Conservation (phyloP, 1,284 basidiomycete genomes). For the Cutaneotrichosporon sp. region DNA sequence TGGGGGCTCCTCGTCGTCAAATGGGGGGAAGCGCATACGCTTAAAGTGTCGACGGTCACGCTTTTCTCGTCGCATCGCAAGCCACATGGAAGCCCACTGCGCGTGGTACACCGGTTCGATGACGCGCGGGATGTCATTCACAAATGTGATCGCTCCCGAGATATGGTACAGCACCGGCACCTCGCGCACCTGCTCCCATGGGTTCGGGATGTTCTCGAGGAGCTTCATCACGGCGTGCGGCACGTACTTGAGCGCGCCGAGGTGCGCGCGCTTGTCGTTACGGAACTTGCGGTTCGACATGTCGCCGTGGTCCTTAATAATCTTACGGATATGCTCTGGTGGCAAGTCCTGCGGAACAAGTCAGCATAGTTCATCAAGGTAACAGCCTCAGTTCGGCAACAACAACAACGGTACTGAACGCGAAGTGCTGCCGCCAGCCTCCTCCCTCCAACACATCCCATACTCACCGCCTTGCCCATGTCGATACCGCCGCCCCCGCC, state of each 20-base stretch:
- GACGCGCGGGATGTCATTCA: conserved; percentile 94
- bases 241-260: conserved; percentile 97
- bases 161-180: conserved; percentile 96
- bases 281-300: conserved; percentile 96
- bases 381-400: not conserved
- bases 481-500: conserved; percentile 49
- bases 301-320: conserved; percentile 95
- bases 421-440: too few species aligned
- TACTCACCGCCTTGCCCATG: conserved; percentile 48
- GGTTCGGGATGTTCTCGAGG: conserved; percentile 97
- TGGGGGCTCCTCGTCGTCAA: conserved; percentile 98
- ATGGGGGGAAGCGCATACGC: conserved; percentile 99
- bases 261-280: conserved; percentile 97
- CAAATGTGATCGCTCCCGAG: conserved; percentile 99
- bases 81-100: conserved; percentile 99
- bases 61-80: conserved; percentile 98
- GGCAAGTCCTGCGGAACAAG: conserved; percentile 38
- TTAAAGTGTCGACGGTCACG: conserved; percentile 98
- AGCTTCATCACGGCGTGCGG: conserved; percentile 99
- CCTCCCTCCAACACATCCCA: too few species aligned
- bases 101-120: conserved; percentile 98
- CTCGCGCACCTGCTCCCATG: conserved; percentile 99
- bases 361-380: conserved; percentile 8
- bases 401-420: not conserved
- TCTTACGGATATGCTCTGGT: conserved; percentile 92